Evolutionary conservation across 1,284 basidiomycete species (phyloP).

Genomic region (Apiotrichum montevideense): DNA sequence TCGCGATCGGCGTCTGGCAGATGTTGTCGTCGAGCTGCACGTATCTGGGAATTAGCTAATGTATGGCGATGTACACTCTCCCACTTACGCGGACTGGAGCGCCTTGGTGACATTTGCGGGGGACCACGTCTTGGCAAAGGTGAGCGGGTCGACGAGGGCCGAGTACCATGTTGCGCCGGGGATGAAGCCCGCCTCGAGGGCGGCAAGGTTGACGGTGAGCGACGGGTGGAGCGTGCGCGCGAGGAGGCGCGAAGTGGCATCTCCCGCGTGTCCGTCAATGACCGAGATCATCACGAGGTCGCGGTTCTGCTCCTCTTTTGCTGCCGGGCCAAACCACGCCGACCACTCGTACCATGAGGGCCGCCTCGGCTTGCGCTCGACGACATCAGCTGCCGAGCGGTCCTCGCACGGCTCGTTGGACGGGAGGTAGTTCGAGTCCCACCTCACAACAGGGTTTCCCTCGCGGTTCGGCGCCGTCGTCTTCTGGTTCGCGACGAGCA

Average conservation of each 20-base stretch:
- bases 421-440: conserved; percentile 68
- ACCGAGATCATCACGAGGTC: conserved; percentile 78
- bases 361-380: conserved; percentile 50
- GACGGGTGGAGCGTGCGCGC: conserved; percentile 80
- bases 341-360: neutral
- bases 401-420: conserved; percentile 91
- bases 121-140: conserved; percentile 26
- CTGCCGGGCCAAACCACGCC: neutral
- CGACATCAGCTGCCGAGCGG: conserved; percentile 65
- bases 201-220: conserved; percentile 68
- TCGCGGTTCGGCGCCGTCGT: conserved; percentile 10
- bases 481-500: conserved; percentile 30
- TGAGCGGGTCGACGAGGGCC: conserved; percentile 20
- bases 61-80: neutral
- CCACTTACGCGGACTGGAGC: conserved; percentile 30
- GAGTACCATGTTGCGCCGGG: conserved; percentile 18
- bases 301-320: conserved; percentile 41
- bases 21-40: conserved; percentile 52
- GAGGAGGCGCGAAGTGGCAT: conserved; percentile 76
- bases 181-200: conserved; percentile 47
- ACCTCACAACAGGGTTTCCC: conserved; percentile 49
- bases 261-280: conserved; percentile 88
- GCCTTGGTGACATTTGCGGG: conserved; percentile 26
- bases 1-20: conserved; percentile 48
- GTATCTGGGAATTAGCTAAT: conserved; percentile 30